Evolutionary conservation across 2,329 filamentous ascomycete species (phyloP).

Genomic region (Colletotrichum horii): DNA sequence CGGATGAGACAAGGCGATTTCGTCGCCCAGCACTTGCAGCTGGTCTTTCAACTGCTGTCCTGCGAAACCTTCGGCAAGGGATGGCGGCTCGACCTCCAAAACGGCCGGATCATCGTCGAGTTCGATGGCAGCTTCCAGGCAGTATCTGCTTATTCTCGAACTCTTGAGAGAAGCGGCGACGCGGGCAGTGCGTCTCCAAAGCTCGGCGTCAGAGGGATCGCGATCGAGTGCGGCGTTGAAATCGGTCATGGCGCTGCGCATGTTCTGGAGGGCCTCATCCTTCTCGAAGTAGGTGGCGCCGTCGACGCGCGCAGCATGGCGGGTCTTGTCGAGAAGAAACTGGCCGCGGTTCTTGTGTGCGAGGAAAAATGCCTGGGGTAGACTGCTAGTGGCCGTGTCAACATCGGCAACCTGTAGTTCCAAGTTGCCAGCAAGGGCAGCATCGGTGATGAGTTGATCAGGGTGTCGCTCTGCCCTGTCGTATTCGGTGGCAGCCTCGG

Average conservation of each 20-base stretch:
- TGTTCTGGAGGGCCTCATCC: constrained; percentile 40
- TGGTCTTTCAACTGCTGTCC: constrained; percentile 66
- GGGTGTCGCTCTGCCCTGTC: constrained; percentile 69
- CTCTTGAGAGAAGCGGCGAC: constrained; percentile 65
- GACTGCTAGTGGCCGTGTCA: constrained; percentile 78
- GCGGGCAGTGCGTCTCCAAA: constrained; percentile 66
- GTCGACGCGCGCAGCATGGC: constrained; percentile 48
- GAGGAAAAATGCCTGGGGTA: constrained; percentile 89
- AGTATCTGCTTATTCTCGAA: constrained; percentile 62
- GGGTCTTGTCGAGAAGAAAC: constrained; percentile 80
- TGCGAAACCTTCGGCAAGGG: constrained; percentile 66
- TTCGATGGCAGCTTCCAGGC: constrained; percentile 70
- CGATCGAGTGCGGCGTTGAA: constrained; percentile 66
- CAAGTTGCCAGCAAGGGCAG: constrained; percentile 53
- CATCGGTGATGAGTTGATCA: constrained; percentile 53
- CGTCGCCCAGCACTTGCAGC: constrained; percentile 58
- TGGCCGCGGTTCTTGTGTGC: constrained; percentile 96
- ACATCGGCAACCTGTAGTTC: constrained; percentile 65
- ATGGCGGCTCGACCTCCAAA: constrained; percentile 66
- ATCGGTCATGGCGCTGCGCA: constrained; percentile 56
- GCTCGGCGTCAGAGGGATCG: constrained; percentile 70
- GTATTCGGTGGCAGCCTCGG: constrained; percentile 86
- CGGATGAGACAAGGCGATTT: constrained; percentile 64
- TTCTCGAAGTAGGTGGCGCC: constrained; percentile 38
- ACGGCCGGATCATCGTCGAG: constrained; percentile 70